These are phyloP conservation scores for Schizophyllum amplum DNA, from an alignment of 1,284 basidiomycete species.

Conservation along the genomic window DNA sequence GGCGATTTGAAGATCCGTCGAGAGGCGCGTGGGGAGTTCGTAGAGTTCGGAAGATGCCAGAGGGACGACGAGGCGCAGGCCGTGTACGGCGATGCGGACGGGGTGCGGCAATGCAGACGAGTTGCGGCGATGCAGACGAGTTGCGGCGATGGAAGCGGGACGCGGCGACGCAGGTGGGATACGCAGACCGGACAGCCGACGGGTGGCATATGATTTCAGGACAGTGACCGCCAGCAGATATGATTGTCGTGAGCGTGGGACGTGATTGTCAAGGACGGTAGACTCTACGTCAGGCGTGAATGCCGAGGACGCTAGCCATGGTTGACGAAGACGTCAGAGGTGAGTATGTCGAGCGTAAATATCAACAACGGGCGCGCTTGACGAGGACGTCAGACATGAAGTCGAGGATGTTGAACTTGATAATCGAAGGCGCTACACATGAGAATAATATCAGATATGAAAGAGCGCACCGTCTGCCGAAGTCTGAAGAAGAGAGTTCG, in stretches of 20 bases:
- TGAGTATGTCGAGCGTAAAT: neutral
- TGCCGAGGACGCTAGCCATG: too few relatives aligned
- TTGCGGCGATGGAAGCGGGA: neutral
- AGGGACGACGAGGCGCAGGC: too few relatives aligned
- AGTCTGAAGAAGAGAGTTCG: too few relatives aligned
- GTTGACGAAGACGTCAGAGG: neutral
- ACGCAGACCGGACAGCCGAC: too few relatives aligned
- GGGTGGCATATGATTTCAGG: neutral
- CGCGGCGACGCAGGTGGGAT: too few relatives aligned
- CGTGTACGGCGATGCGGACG: too few relatives aligned
- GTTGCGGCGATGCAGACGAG: too few relatives aligned
- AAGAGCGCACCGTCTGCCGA: neutral
- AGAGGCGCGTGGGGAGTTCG: too few relatives aligned
- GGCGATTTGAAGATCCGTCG: too few relatives aligned
- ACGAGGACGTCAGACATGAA: neutral
- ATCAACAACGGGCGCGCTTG: too few relatives aligned
- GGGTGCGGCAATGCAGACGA: too few relatives aligned
- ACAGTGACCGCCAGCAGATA: neutral
- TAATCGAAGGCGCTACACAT: neutral
- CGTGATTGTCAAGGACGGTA: neutral
- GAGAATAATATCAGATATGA: neutral
- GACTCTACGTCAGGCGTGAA: neutral
- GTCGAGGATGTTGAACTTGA: neutral
- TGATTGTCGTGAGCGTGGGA: neutral
- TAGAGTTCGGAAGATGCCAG: too few relatives aligned